Evolutionary conservation across 495 filamentous ascomycete genomes (phyloP).

Genomic region (Talaromyces nanjingensis): DNA sequence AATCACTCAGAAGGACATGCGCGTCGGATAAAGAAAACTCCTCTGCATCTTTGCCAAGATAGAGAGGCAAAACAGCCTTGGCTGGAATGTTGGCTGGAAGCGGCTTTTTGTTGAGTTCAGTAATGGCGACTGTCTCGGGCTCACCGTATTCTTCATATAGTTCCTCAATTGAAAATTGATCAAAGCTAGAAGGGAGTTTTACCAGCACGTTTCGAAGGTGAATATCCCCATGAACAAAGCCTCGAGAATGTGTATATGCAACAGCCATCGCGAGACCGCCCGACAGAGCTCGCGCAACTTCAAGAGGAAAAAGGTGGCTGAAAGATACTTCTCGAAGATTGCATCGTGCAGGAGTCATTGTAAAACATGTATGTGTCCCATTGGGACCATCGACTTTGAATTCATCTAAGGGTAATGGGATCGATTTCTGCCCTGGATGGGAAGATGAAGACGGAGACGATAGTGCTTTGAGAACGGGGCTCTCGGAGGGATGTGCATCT

Average conservation of each 20-base stretch:
- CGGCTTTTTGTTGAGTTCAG: slow-evolving; percentile 5
- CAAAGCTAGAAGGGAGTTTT: slow-evolving; percentile 26
- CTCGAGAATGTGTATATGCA: slow-evolving; percentile 28
- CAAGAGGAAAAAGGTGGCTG: slow-evolving; percentile 20
- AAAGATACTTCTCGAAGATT: slow-evolving; percentile 23
- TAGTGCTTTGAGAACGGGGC: slow-evolving; percentile 19
- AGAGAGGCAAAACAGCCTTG: slow-evolving; percentile 7
- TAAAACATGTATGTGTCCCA: slow-evolving; percentile 24
- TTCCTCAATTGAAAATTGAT: slow-evolving; percentile 18
- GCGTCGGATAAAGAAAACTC: slow-evolving; percentile 5
- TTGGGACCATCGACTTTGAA: slow-evolving; percentile 24
- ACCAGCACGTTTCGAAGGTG: slow-evolving; percentile 31
- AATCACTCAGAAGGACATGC: slow-evolving; percentile 9
- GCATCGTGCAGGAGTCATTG: slow-evolving; percentile 17
- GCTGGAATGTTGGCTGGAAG: slow-evolving; percentile 9
- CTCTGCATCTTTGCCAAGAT: slow-evolving; percentile 7
- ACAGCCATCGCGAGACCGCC: slow-evolving; percentile 17
- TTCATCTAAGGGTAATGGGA: slow-evolving; percentile 19
- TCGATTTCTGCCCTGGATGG: slow-evolving; percentile 13
- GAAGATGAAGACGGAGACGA: slow-evolving; percentile 9
- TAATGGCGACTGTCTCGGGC: slow-evolving; percentile 14
- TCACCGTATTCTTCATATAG: slow-evolving; percentile 20
- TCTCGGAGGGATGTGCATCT: slow-evolving; percentile 13
- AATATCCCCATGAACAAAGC: slow-evolving; percentile 31
- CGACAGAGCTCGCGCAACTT: slow-evolving; percentile 25